A percentile compares a stretch with the other conserved stretches of the same genome.
phyloP scores from a whole-genome alignment of 2,329 filamentous ascomycete species.

The Fusarium coicis region DNA sequence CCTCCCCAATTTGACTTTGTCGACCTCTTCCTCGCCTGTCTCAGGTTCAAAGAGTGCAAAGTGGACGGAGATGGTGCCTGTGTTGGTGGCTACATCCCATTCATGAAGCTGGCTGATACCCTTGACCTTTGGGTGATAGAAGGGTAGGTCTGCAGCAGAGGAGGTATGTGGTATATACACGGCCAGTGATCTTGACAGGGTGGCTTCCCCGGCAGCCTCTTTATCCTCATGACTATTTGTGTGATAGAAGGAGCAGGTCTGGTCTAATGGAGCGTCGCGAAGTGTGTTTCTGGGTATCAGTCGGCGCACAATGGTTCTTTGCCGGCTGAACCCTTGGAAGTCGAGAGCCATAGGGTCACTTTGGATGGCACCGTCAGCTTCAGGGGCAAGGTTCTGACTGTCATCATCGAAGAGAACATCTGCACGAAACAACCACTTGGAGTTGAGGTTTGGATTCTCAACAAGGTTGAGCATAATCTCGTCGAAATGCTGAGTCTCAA shows the following conservation, averaged over 20 bases:
- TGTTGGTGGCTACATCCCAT: conserved; percentile 58
- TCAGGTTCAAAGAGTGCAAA: conserved; percentile 62
- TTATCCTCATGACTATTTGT: conserved; percentile 26
- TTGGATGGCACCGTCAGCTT: neutral
- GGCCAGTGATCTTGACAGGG: conserved; percentile 56
- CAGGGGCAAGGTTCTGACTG: conserved; percentile 29
- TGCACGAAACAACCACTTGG: conserved; percentile 80
- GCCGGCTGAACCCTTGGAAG: conserved; percentile 51
- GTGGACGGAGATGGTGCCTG: conserved; percentile 68
- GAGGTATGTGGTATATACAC: conserved; percentile 81
- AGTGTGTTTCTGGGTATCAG: conserved; percentile 85
- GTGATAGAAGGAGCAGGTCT: conserved; percentile 82
- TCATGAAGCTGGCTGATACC: conserved; percentile 81
- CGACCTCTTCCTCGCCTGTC: conserved; percentile 35
- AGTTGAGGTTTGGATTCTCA: conserved; percentile 83
- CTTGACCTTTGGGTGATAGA: conserved; percentile 84
- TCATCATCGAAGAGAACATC: conserved; percentile 68
- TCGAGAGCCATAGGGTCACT: neutral
- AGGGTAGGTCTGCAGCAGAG: conserved; percentile 74
- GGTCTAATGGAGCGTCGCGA: conserved; percentile 78
- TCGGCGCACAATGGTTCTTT: conserved; percentile 76
- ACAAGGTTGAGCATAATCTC: conserved; percentile 79
- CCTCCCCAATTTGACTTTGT: conserved; percentile 65
- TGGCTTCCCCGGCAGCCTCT: conserved; percentile 38
- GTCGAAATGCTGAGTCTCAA: conserved; percentile 71